Base-by-base conservation (phyloP, 257 asterid genomes). In the Nyctanthes arbortristis region DNA sequence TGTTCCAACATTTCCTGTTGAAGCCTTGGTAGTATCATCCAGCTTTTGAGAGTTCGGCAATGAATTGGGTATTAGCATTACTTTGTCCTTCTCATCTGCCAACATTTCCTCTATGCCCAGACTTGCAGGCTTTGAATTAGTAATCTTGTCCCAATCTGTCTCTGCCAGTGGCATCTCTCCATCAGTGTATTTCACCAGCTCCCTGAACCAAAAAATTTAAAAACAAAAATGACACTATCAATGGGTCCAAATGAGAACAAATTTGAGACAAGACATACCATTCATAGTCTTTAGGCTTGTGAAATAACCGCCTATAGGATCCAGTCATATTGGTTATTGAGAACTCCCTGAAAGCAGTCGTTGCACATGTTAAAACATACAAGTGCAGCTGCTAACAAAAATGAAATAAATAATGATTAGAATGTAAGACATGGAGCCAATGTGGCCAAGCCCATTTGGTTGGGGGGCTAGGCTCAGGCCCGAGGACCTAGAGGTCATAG, bases 301-400 rank as follows among this genome's bases (percentile, higher is more conserved):
- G 96, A 85, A 89, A 93, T 71, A 91, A 93, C 69, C 87, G 88
- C 70, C 98, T 87, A 60, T 90, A 93, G 71, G 88, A 94, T 58
- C 98, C 98, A 16, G 97, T 89, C 88, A 93, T 77, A 81, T 78
- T 84, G 77, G 88, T 83, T 61, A 90, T 83, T 45, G 98, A 93
- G 69, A 93, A 93, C 66, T 91, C 98, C 88, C 97, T 93, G 69
- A 67, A 76, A 71, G 75, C 61, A 70, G 65, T 67, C 75, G 45
- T 57, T 59, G 30, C 32, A 29, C 54, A 14, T 11, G 65, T 37
- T 52, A 71, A 37, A 47, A 65, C 34, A 60, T 18, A 35, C 70
- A 73, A 25, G n/a, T 71, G 72, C 49, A 56, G 47, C 61, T 12
- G 61, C 40, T 7, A 64, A 40, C 49, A 59, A 36, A 28, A 37